A percentile compares a stretch with the other conserved stretches of the same genome.
Conservation (phyloP, 1,139 yeast genomes). For the Kazachstania sp. region DNA sequence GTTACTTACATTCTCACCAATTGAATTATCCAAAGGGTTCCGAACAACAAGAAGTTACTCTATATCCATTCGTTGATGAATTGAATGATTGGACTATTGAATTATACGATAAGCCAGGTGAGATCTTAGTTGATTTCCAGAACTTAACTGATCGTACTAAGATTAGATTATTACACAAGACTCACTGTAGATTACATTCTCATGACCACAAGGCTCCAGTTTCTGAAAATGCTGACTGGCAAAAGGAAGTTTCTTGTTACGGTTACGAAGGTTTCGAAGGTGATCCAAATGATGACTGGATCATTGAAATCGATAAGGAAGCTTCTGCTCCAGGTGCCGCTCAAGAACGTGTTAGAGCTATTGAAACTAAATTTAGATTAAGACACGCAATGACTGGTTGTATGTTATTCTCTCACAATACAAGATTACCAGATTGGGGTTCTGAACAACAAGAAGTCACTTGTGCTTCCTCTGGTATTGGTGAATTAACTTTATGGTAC, state of each 20-base stretch:
- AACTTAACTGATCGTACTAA: conserved; percentile 71
- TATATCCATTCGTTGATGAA: conserved; percentile 81
- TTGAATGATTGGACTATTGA: conserved; percentile 83
- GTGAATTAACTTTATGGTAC: conserved; percentile 75
- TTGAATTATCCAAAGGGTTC: conserved; percentile 85
- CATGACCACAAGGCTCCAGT: conserved; percentile 96
- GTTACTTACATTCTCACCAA: conserved; percentile 87
- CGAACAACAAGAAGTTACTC: conserved; percentile 85
- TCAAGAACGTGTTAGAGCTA: conserved; percentile 58
- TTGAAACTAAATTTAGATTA: conserved; percentile 77
- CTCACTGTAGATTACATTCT: conserved; percentile 83
- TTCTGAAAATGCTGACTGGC: conserved; percentile 82
- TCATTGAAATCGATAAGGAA: conserved; percentile 72
- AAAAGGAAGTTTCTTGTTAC: conserved; percentile 86
- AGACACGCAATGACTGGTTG: conserved; percentile 89
- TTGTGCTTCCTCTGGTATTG: conserved; percentile 73
- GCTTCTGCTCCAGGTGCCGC: conserved; percentile 52
- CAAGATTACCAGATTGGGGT: conserved; percentile 90
- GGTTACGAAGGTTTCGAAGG: conserved; percentile 89
- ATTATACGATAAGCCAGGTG: conserved; percentile 44
- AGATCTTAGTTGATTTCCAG: conserved; percentile 43
- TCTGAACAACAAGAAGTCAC: conserved; percentile 96
- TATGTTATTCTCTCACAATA: conserved; percentile 76
- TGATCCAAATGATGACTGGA: conserved; percentile 93
- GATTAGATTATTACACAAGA: conserved; percentile 66